Conservation (phyloP, 129 eudicot genomes). For the Apium graveolens region DNA sequence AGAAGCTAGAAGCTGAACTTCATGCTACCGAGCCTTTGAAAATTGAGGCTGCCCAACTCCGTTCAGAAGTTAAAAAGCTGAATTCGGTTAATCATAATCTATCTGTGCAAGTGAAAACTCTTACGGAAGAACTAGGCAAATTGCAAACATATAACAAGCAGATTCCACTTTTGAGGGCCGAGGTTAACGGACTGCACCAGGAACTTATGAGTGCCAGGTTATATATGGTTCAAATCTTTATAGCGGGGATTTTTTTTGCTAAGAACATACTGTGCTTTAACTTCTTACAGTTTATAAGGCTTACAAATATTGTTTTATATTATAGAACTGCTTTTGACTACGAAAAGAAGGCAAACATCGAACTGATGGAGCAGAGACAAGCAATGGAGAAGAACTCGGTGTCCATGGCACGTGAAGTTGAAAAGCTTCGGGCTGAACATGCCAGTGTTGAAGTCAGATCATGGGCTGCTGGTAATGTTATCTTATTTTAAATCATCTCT, state of each 20-base stretch:
- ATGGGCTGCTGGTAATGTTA: conserved; percentile 56
- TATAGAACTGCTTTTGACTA: conserved; percentile 75
- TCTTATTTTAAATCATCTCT: conserved; percentile 9
- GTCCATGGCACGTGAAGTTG: conserved; percentile 83
- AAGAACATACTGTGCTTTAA: not conserved
- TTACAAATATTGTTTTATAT: conserved; percentile 2
- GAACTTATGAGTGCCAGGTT: conserved; percentile 81
- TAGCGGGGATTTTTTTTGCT: not conserved
- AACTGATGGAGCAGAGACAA: conserved; percentile 75
- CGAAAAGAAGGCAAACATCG: conserved; percentile 78
- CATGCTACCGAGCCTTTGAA: conserved; percentile 71
- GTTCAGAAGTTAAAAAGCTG: conserved; percentile 64
- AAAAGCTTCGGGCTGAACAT: conserved; percentile 79
- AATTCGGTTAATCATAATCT: conserved; percentile 47
- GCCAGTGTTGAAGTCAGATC: conserved; percentile 51
- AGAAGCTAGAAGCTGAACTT: conserved; percentile 83
- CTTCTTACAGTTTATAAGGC: not conserved
- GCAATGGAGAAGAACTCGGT: conserved; percentile 78
- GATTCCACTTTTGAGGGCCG: conserved; percentile 62
- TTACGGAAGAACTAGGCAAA: conserved; percentile 52
- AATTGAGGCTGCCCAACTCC: conserved; percentile 57
- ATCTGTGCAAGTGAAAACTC: conserved; percentile 49
- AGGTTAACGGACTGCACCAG: conserved; percentile 67
- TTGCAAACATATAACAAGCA: conserved; percentile 67
- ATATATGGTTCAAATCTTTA: not conserved